Percentiles rank a stretch among this genome's conserved stretches.
phyloP scores from a whole-genome alignment of 225 moss, liverwort and hornwort species.

The Polytrichum formosum region DNA sequence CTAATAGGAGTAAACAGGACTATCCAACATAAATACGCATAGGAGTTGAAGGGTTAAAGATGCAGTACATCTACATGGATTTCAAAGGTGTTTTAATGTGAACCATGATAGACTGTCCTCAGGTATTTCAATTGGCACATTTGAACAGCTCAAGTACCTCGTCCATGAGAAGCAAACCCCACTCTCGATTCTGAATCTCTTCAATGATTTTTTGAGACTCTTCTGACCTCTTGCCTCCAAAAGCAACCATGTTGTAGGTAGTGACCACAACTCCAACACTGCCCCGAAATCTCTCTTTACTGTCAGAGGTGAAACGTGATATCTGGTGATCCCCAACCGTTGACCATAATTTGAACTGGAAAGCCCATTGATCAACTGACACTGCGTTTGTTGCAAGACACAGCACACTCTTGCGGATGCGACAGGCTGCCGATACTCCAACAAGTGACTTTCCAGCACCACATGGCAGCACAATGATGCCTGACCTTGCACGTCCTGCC shows the following conservation, averaged over 20 bases:
- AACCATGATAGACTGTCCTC: too few relatives aligned
- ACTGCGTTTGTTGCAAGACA: conserved; percentile 97
- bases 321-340: conserved; percentile 96
- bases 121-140: too few relatives aligned
- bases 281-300: conserved; percentile 93
- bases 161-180: conserved; percentile 97
- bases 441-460: conserved; percentile 99
- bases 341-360: conserved; percentile 99
- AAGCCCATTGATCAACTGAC: conserved; percentile 99
- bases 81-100: too few relatives aligned
- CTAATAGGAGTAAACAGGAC: too few relatives aligned
- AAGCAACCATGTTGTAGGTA: conserved; percentile 99
- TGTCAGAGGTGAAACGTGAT: conserved; percentile 95
- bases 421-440: conserved; percentile 98
- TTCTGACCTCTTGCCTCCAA: conserved; percentile 97
- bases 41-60: too few relatives aligned
- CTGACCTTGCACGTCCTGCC: conserved; percentile 96
- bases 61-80: too few relatives aligned
- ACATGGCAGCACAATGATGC: conserved; percentile 98
- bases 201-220: conserved; percentile 99
- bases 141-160: conserved; percentile 33
- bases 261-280: conserved; percentile 97
- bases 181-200: conserved; percentile 92
- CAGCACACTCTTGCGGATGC: conserved; percentile 89
- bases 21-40: too few relatives aligned